A percentile compares a stretch with the other conserved stretches of the same genome.
Conservation (phyloP, 371 early-diverging fungal genomes). For the Mortierella sp. region DNA sequence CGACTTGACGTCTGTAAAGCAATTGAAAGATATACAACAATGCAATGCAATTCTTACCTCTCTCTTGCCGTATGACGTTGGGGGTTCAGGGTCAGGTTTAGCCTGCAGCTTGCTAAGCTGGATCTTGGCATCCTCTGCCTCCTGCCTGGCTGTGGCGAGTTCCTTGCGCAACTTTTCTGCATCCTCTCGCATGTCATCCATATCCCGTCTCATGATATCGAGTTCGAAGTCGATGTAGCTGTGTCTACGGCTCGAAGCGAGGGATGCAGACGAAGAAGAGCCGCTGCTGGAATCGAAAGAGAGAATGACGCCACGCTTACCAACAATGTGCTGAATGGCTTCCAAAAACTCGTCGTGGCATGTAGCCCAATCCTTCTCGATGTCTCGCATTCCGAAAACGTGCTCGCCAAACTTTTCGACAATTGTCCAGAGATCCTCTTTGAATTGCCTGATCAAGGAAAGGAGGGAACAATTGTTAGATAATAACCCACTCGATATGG, state of each 20-base stretch:
- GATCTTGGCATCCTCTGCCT: slow-evolving; percentile 39
- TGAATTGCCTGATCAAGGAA: slow-evolving; percentile 35
- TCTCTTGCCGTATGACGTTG: slow-evolving; percentile 27
- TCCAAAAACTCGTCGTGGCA: slow-evolving; percentile 53
- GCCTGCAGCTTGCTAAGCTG: slow-evolving; percentile 23
- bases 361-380: slow-evolving; percentile 49
- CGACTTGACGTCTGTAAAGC: neutral
- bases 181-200: slow-evolving; percentile 45
- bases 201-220: slow-evolving; percentile 34
- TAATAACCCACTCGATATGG: too few species aligned
- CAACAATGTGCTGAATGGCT: slow-evolving; percentile 63
- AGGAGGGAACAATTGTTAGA: neutral
- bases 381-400: slow-evolving; percentile 39
- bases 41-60: slow-evolving; percentile 23
- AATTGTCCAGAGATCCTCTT: slow-evolving; percentile 56
- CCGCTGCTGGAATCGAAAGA: slow-evolving; percentile 20
- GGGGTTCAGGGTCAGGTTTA: slow-evolving; percentile 20
- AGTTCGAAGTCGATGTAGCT: slow-evolving; percentile 50
- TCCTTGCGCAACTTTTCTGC: slow-evolving; percentile 26
- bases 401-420: slow-evolving; percentile 55
- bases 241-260: slow-evolving; percentile 43
- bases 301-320: slow-evolving; percentile 55
- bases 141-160: slow-evolving; percentile 19
- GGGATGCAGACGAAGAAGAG: slow-evolving; percentile 32
- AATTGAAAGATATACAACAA: neutral